A percentile compares a stretch with the other conserved stretches of the same genome.
These are phyloP conservation scores for Amoeboaphelidium protococcarum DNA, from an alignment of 371 early-diverging fungal species.

Conservation along the genomic window DNA sequence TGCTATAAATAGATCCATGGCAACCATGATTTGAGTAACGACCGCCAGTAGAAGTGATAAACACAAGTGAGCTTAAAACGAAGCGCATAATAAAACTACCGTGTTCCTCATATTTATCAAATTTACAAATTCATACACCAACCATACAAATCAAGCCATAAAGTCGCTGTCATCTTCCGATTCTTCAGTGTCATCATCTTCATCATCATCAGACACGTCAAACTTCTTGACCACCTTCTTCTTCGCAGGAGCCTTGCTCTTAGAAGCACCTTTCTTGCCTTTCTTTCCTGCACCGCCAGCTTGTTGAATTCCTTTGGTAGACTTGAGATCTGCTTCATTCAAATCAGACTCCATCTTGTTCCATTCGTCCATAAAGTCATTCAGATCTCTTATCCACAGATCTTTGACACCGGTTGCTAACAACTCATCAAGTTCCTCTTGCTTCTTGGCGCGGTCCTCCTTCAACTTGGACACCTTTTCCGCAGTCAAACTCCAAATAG, in stretches of 20 bases:
- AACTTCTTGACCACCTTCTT: background rate
- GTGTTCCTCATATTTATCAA: too few relatives aligned
- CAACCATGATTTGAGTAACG: too few relatives aligned
- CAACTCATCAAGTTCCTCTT: constrained; percentile 38
- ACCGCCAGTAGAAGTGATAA: too few relatives aligned
- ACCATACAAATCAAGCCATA: too few relatives aligned
- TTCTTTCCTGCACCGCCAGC: too few relatives aligned
- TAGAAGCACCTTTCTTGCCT: background rate
- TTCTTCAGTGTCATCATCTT: too few relatives aligned
- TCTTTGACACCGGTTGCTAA: constrained; percentile 36
- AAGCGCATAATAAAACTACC: too few relatives aligned
- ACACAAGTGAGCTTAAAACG: too few relatives aligned
- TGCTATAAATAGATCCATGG: too few relatives aligned
- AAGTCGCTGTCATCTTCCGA: too few relatives aligned
- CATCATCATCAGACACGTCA: too few relatives aligned
- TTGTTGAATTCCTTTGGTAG: background rate
- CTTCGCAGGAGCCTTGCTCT: background rate
- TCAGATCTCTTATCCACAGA: constrained; percentile 80
- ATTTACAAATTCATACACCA: too few relatives aligned
- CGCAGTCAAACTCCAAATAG: constrained; percentile 66
- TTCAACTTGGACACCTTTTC: constrained; percentile 68
- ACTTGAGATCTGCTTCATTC: background rate
- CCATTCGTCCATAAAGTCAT: constrained; percentile 44
- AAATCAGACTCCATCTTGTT: constrained; percentile 7
- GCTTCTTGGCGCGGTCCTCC: constrained; percentile 37